Percentiles rank a stretch among this genome's conserved stretches.
These are phyloP conservation scores for Candida schatavii DNA, from an alignment of 805 yeast species.

Conservation along the genomic window DNA sequence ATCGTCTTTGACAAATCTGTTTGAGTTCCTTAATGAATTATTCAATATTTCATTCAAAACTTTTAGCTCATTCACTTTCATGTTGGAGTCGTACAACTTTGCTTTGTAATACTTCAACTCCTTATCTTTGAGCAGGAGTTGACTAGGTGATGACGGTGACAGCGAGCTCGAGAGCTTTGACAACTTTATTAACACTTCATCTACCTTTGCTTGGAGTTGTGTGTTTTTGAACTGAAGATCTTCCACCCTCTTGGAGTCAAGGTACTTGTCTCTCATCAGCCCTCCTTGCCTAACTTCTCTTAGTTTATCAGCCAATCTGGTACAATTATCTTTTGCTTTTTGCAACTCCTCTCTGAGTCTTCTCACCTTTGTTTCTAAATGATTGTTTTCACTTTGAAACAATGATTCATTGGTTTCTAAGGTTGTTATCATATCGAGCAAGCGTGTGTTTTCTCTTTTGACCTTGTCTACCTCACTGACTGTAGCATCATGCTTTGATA, in stretches of 20 bases:
- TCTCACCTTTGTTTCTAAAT: slow-evolving; percentile 26
- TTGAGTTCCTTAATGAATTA: slow-evolving; percentile 26
- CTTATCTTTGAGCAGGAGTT: slow-evolving; percentile 17
- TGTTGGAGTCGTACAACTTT: slow-evolving; percentile 43
- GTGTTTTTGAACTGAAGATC: slow-evolving; percentile 20
- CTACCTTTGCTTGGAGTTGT: slow-evolving; percentile 25
- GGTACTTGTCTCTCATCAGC: slow-evolving; percentile 7
- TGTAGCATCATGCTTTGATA: slow-evolving; percentile 16
- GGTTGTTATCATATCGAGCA: slow-evolving; percentile 22
- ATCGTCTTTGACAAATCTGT: slow-evolving; percentile 22
- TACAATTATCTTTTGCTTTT: slow-evolving; percentile 26
- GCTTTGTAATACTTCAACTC: slow-evolving; percentile 47
- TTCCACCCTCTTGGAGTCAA: not conserved
- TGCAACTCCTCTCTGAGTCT: slow-evolving; percentile 28
- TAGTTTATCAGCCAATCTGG: slow-evolving; percentile 27
- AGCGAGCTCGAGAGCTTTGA: slow-evolving; percentile 21
- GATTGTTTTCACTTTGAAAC: slow-evolving; percentile 25
- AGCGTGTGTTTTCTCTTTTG: slow-evolving; percentile 21
- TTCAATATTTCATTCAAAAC: slow-evolving; percentile 32
- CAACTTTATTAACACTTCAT: slow-evolving; percentile 21
- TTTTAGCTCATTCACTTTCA: slow-evolving; percentile 32
- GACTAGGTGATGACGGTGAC: slow-evolving; percentile 16
- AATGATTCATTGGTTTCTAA: slow-evolving; percentile 30
- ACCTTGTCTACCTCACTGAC: slow-evolving; percentile 18
- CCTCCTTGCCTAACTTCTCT: slow-evolving; percentile 16